Evolutionary conservation across 2,329 filamentous ascomycete genomes (phyloP).

Genomic region (Kalaharituber pfeilii): DNA sequence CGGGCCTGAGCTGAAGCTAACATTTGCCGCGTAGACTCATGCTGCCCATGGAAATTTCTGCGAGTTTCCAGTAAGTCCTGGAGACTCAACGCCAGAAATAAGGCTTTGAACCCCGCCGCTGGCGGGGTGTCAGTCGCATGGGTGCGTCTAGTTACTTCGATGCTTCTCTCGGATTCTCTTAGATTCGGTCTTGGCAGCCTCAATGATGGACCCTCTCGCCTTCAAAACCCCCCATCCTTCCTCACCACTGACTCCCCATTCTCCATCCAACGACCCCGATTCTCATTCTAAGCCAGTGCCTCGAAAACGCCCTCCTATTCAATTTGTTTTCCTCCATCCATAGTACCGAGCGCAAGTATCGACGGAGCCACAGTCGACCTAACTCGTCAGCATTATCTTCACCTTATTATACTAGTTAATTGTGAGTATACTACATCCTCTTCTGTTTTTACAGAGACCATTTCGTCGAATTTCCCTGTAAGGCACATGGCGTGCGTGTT

Average conservation of each 20-base stretch:
- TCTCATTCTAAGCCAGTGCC: not conserved
- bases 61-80: not conserved
- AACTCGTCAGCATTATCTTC: not conserved
- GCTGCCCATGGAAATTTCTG: slow-evolving; percentile 1
- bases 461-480: too few relatives aligned
- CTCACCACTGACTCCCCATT: not conserved
- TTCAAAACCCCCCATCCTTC: slow-evolving; percentile 1
- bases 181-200: slow-evolving; percentile 1
- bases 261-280: not conserved
- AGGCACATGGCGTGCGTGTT: too few relatives aligned
- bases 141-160: slow-evolving; percentile 1
- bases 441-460: not conserved
- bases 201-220: not conserved
- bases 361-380: not conserved
- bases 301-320: not conserved
- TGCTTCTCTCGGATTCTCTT: slow-evolving; percentile 1
- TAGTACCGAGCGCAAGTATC: not conserved
- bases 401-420: too few relatives aligned
- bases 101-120: not conserved
- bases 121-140: not conserved
- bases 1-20: too few relatives aligned
- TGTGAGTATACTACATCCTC: not conserved
- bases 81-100: not conserved
- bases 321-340: not conserved
- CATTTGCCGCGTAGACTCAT: too few relatives aligned